A percentile compares a stretch with the other conserved stretches of the same genome.
These are phyloP conservation scores for Fusarium setosum DNA, from an alignment of 2,329 filamentous ascomycete species.

Conservation along the genomic window DNA sequence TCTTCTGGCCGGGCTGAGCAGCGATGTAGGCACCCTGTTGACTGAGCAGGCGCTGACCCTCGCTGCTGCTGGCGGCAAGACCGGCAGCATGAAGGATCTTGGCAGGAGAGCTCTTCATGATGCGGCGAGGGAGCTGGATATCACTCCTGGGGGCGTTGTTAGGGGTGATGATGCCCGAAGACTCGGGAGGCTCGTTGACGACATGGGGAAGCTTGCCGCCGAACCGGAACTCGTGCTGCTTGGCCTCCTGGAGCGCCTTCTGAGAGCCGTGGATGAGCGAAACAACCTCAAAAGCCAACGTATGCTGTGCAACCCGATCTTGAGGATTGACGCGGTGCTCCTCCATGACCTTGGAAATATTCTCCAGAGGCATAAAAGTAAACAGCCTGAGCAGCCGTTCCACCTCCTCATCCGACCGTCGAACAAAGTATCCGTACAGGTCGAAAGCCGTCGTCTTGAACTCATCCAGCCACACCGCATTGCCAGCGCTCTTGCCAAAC, in stretches of 20 bases:
- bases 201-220: slow-evolving; percentile 47
- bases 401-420: slow-evolving; percentile 83
- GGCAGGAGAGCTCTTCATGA: slow-evolving; percentile 67
- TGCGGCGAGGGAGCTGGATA: slow-evolving; percentile 68
- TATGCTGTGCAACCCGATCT: slow-evolving; percentile 83
- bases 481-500: slow-evolving; percentile 94
- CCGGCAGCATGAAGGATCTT: slow-evolving; percentile 70
- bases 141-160: slow-evolving; percentile 65
- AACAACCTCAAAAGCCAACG: slow-evolving; percentile 84
- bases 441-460: slow-evolving; percentile 86
- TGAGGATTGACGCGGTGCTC: slow-evolving; percentile 75
- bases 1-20: slow-evolving; percentile 57
- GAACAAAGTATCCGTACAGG: slow-evolving; percentile 90
- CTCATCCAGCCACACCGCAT: slow-evolving; percentile 91
- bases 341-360: slow-evolving; percentile 76
- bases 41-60: slow-evolving; percentile 68
- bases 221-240: slow-evolving; percentile 64
- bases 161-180: slow-evolving; percentile 49
- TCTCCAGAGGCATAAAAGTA: slow-evolving; percentile 81
- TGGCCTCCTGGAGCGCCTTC: slow-evolving; percentile 71
- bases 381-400: slow-evolving; percentile 87
- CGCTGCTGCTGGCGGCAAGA: slow-evolving; percentile 65
- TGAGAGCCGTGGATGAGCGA: slow-evolving; percentile 79
- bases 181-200: slow-evolving; percentile 43
- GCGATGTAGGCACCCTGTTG: slow-evolving; percentile 71